These are phyloP conservation scores for Heimioporus sp. DNA, from an alignment of 768 basidiomycete species.

Conservation along the genomic window DNA sequence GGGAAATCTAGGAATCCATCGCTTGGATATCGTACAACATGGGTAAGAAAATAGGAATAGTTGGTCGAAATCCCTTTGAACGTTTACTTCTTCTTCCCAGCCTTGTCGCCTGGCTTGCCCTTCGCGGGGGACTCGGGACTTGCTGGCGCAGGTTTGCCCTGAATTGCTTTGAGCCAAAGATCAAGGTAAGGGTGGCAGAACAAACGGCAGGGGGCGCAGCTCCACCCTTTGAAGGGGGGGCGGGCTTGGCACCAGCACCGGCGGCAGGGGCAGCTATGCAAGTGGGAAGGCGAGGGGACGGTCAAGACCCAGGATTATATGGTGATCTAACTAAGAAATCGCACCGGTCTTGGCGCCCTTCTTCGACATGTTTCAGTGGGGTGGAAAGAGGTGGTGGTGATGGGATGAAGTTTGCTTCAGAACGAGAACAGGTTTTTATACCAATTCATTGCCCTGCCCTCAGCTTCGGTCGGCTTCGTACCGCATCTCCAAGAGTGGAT, in stretches of 20 bases:
- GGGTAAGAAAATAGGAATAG: not conserved
- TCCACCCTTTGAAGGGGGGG: conserved; percentile 20
- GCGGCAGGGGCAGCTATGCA: conserved; percentile 13
- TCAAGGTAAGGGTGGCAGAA: not conserved
- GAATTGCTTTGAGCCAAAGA: not conserved
- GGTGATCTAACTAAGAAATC: conserved; percentile 12
- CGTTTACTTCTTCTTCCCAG: conserved; percentile 30
- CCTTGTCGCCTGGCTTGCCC: conserved; percentile 21
- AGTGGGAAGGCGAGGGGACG: not conserved
- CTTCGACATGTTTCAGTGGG: conserved; percentile 21
- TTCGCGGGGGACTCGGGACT: conserved; percentile 30
- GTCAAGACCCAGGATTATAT: conserved; percentile 8
- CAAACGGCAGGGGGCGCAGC: conserved; percentile 19
- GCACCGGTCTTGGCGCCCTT: conserved; percentile 22
- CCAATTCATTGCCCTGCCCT: conserved; percentile 26
- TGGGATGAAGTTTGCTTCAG: not conserved
- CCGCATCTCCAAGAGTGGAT: conserved; percentile 4
- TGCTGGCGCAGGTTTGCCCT: conserved; percentile 19
- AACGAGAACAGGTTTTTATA: conserved; percentile 20
- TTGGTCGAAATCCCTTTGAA: not conserved
- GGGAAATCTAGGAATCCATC: not conserved
- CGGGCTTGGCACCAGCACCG: conserved; percentile 13
- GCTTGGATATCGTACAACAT: conserved; percentile 4
- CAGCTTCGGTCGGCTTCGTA: conserved; percentile 20
- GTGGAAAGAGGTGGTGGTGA: not conserved